Conservation (phyloP, 2,329 filamentous ascomycete species). For the Curvularia spicifera region DNA sequence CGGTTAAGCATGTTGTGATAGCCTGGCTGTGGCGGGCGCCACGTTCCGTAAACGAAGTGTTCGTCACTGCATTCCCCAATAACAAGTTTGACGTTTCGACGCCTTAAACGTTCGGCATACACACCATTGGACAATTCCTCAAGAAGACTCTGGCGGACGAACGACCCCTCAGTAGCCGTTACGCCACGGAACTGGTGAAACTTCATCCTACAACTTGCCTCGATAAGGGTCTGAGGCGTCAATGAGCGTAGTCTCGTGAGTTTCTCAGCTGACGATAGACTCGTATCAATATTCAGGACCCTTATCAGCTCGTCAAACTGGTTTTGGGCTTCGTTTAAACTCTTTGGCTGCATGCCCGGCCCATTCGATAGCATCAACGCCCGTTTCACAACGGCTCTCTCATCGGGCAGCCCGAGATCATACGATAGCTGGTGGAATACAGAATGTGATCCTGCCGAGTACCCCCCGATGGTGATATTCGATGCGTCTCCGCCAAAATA, state of each 20-base stretch:
- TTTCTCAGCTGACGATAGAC: constrained; percentile 53
- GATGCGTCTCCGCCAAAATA: constrained; percentile 59
- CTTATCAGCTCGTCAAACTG: constrained; percentile 61
- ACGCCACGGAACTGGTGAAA: constrained; percentile 63
- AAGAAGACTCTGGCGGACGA: constrained; percentile 56
- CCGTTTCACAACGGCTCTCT: constrained; percentile 57
- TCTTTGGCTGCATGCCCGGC: constrained; percentile 61
- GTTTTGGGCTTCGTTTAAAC: constrained; percentile 53
- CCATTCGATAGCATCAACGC: constrained; percentile 63
- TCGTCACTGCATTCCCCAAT: constrained; percentile 64
- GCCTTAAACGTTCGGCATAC: constrained; percentile 55
- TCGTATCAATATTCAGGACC: constrained; percentile 53
- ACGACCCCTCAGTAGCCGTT: constrained; percentile 53
- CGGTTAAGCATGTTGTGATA: constrained; percentile 54
- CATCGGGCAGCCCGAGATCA: constrained; percentile 58
- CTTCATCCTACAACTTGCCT: constrained; percentile 52
- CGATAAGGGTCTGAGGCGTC: constrained; percentile 51
- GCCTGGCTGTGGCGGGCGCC: constrained; percentile 55
- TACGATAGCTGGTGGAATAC: constrained; percentile 64
- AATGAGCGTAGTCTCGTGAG: constrained; percentile 54
- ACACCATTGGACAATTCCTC: constrained; percentile 56
- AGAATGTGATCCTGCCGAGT: constrained; percentile 64
- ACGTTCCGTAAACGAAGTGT: constrained; percentile 59
- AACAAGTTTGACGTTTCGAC: constrained; percentile 57
- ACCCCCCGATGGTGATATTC: constrained; percentile 62